Base-by-base conservation (phyloP, 257 asterid genomes). In the Cordia subcordata region DNA sequence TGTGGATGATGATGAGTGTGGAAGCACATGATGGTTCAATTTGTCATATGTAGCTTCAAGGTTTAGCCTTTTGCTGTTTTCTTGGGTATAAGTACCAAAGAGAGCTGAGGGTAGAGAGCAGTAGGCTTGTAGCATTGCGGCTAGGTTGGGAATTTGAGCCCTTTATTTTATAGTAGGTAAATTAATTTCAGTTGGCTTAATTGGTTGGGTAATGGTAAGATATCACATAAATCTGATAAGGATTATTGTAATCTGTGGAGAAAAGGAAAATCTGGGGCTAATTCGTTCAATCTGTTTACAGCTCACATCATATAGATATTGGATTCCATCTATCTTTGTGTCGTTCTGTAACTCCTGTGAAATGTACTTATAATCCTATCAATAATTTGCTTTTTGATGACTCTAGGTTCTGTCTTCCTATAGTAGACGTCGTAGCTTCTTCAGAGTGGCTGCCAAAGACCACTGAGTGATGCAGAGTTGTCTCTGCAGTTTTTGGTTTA, bases 391-490 rank as follows among this genome's bases (percentile, higher is more conserved):
- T 37, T 38, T 39, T 57, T 62, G 35, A 37, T 39, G 44, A 17
- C 55, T 49, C 40, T 53, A 56, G 61, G 35, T 49, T 20, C 15
- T 57, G 20, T 17, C 40, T 65, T 51, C 23, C 13, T 39, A 17
- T 23, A 35, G 33, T 33, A 42, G 13, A 16, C 44, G 49, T 40
- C 22, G 47, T 73, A 45, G 42, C 45, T 49, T 54, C 21, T 69
- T 49, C 64, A 63, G 71, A 57, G 72, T 67, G 64, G 61, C 17
- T 59, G 68, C 57, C 49, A 39, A 39, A 45, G 57, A 66, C 67
- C 49, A 71, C 71, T 57, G 60, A 57, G 49, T 15, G 39, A 45
- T 70, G 70, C 59, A 50, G 33, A 57, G 68, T n/a, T 66, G 67
- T 58, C 56, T 60, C 49, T 68, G 58, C 54, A 46, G 58, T 37